Evolutionary conservation across 2,329 filamentous ascomycete species (phyloP), one percentile per base, ranked within the genome.

Genomic region (Xylaria sp.): DNA sequence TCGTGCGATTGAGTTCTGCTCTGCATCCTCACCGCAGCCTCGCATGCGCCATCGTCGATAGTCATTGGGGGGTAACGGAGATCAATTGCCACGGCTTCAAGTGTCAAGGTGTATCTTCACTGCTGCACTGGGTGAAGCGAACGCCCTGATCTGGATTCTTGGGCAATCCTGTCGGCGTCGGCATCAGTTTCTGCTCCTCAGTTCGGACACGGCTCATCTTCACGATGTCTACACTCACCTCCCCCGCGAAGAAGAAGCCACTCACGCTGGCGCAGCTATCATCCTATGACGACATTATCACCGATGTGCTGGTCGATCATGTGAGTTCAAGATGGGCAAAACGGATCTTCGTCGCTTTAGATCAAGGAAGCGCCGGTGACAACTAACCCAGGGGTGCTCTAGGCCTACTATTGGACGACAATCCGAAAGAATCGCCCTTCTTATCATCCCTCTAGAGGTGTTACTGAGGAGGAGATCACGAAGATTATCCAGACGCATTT

Each of bases 341-440:
- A n/a, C 34, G 55, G 18, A 47, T 54, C 46, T 39, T 53, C 52
- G 30, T 35, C 44, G 48, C 18, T 16, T 18, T 42, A 23, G 34
- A 48, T 62, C 51, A 53, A 54, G 30, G 39, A 56, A 54, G 46
- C 35, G 39, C 46, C 56, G 52, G 39, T 46, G 56, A 46, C 46
- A 55, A 63, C 67, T 73, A 61, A 70, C 62, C 42, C 23, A 46
- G 39, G 46, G 4, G 34, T 58, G 39, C 51, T 63, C 61, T 67
- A 97, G 93, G 88, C 91, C 8, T 97, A 90, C 75, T 99, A 94
- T 79, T 97, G 94, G 93, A 93, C 93, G 4, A 90, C 85, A 3
- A 96, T 97, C 60, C 92, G 93, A 65, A 99, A 99, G 76, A 96
- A 97, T 70, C 87, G 90, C 62, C 86, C 85, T 58, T 91, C 90